Percentiles rank a stretch among this genome's conserved stretches.
Conservation (phyloP, 2,329 filamentous ascomycete species). For the Alternaria incomplexa region DNA sequence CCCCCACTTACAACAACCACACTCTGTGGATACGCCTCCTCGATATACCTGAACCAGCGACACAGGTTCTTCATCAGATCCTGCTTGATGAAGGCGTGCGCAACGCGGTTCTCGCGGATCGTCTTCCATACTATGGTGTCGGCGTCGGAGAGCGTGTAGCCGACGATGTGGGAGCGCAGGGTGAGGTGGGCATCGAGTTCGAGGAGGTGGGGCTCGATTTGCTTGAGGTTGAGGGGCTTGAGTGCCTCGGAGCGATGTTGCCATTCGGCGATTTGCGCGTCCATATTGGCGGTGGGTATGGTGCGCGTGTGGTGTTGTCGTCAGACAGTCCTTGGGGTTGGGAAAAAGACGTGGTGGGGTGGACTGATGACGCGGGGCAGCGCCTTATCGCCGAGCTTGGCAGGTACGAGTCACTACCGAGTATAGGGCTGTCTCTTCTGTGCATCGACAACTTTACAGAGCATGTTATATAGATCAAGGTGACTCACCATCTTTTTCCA, state of each 20-base stretch:
- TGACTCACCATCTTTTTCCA: too few species aligned
- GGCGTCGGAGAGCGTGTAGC: constrained; percentile 76
- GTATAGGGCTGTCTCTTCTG: not conserved
- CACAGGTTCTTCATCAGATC: constrained; percentile 76
- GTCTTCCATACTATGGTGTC: constrained; percentile 86
- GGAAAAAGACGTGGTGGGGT: constrained; percentile 9
- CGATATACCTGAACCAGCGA: constrained; percentile 87
- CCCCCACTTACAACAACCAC: constrained; percentile 64
- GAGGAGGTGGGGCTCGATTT: constrained; percentile 74
- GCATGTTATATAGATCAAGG: not conserved
- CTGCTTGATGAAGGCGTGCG: constrained; percentile 79
- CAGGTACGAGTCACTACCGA: constrained; percentile 7
- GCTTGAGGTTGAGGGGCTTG: constrained; percentile 75
- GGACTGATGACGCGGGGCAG: constrained; percentile 7
- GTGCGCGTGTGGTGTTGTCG: not conserved
- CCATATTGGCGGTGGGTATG: constrained; percentile 28
- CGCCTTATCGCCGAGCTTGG: constrained; percentile 1
- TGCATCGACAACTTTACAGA: not conserved
- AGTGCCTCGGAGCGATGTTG: constrained; percentile 60
- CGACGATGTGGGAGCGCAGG: constrained; percentile 83
- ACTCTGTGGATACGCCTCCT: constrained; percentile 80
- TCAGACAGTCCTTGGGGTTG: not conserved
- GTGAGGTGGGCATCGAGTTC: constrained; percentile 87
- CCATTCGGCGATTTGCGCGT: constrained; percentile 60
- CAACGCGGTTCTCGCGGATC: constrained; percentile 83